Percentiles rank a stretch among this genome's conserved stretches.
phyloP scores from a whole-genome alignment of 495 filamentous ascomycete species.

The Daldinia decipiens region DNA sequence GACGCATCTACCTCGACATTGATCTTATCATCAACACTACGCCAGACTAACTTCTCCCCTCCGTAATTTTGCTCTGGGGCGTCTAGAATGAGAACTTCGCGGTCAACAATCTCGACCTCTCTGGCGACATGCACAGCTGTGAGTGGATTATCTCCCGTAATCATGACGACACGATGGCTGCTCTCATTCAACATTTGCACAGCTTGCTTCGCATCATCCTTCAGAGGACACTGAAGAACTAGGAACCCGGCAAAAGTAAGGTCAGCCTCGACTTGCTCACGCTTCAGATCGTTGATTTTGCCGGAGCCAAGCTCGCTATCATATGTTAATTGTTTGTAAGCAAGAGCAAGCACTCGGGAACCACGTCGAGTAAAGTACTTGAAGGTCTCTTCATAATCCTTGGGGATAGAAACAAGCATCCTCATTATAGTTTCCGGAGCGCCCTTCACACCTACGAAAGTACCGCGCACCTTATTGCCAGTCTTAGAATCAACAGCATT shows the following conservation, averaged over 20 bases:
- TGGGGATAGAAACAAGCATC: slow-evolving; percentile 85
- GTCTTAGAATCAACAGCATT: slow-evolving; percentile 71
- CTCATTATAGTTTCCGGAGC: slow-evolving; percentile 95
- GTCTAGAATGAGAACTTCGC: slow-evolving; percentile 93
- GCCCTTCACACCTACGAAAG: slow-evolving; percentile 95
- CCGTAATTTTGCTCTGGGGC: slow-evolving; percentile 90
- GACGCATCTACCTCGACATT: slow-evolving; percentile 88
- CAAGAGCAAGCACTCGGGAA: slow-evolving; percentile 90
- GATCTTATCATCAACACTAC: slow-evolving; percentile 90
- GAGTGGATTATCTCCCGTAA: slow-evolving; percentile 97
- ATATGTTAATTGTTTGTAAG: slow-evolving; percentile 85
- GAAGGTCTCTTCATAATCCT: slow-evolving; percentile 96
- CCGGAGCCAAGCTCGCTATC: slow-evolving; percentile 82
- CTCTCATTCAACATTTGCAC: slow-evolving; percentile 99
- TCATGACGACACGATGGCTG: slow-evolving; percentile 98
- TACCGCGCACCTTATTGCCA: slow-evolving; percentile 77
- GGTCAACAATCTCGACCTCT: slow-evolving; percentile 97
- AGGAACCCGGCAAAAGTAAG: slow-evolving; percentile 94
- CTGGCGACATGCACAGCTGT: slow-evolving; percentile 96
- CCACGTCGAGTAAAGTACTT: slow-evolving; percentile 97
- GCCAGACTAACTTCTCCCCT: slow-evolving; percentile 88
- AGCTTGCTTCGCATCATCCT: slow-evolving; percentile 93
- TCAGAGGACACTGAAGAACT: slow-evolving; percentile 93
- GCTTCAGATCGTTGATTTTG: slow-evolving; percentile 90
- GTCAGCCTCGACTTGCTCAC: slow-evolving; percentile 88